Base-by-base conservation (phyloP, 176 grass and related monocot genomes). In the Themeda triandra region DNA sequence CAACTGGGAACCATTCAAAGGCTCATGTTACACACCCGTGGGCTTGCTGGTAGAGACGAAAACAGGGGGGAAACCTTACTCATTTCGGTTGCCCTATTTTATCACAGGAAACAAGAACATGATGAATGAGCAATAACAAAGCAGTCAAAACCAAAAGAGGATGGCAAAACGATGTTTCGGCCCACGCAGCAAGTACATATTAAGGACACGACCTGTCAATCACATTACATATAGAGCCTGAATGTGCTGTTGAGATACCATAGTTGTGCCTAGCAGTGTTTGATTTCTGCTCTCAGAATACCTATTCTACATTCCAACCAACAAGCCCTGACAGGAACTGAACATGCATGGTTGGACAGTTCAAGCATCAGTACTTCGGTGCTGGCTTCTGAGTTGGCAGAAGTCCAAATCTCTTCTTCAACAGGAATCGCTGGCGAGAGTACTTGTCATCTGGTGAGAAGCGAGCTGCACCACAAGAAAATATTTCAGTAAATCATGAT, bases 381-480 rank as follows among this genome's bases (percentile, higher is more conserved):
- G 91, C 85, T 63, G 87, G 71, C 79, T 95, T 63, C 69, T 98
- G 96, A 23, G 93, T 95, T 51, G 96, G 96, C 77, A 95, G 89
- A 83, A 98, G 79, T 29, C 91, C 93, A 87, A 98, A 98, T 72
- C 93, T 90, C 83, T 91, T 98, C 87, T 98, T 98, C 82, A 98
- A 76, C 21, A 95, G 80, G 84, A 87, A 90, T 28, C 91, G 89
- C 85, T 98, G 93, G 27, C 91, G 90, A 6, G 93, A 82, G 18
- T 92, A 95, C 75, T 91, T 92, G 77, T 98, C 96, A 67, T 95
- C 96, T 6, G 93, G 93, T 51, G 96, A 98, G 84, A 95, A 98
- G 54, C 91, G 92, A 92, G 96, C 96, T 98, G 89, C 77, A 89
- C 28, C 56, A 73, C 42, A 86, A 63, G 12, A 63, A 77, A 0